Evolutionary conservation across 2,329 filamentous ascomycete species (phyloP).

Genomic region (Phialocephala sp.): DNA sequence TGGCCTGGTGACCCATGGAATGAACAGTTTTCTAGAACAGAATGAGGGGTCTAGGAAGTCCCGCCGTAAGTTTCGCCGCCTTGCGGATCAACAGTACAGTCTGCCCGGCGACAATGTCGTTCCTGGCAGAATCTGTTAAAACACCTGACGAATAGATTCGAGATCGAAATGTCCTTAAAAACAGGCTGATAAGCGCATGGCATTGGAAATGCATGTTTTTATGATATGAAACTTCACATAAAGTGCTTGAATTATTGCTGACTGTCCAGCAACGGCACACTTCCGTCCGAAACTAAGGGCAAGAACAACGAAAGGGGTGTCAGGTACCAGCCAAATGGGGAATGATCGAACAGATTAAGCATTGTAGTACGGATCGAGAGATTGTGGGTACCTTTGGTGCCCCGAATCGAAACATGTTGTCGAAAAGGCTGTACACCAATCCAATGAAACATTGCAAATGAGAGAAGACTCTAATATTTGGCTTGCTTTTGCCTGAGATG

Average conservation of each 20-base stretch:
- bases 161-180: conserved; percentile 4
- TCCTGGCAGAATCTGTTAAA: conserved; percentile 24
- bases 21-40: conserved; percentile 28
- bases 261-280: conserved; percentile 8
- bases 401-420: neutral
- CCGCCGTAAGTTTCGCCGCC: conserved; percentile 27
- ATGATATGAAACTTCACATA: conserved; percentile 18
- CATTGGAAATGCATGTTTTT: conserved; percentile 18
- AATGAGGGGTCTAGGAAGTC: conserved; percentile 25
- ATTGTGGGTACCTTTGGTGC: conserved; percentile 14
- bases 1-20: conserved; percentile 31
- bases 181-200: conserved; percentile 25
- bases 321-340: neutral
- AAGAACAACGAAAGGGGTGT: neutral
- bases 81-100: conserved; percentile 20
- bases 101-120: conserved; percentile 17
- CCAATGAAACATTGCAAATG: conserved; percentile 8
- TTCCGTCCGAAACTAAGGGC: neutral
- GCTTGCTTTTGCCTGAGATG: conserved; percentile 24
- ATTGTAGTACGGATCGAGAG: neutral
- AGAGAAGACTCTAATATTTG: neutral
- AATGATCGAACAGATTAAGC: conserved; percentile 4
- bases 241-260: conserved; percentile 18
- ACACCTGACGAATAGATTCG: conserved; percentile 22
- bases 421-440: conserved; percentile 4